These are phyloP conservation scores for Hygrophorus pudorinus DNA, from an alignment of 768 basidiomycete species.

Conservation along the genomic window DNA sequence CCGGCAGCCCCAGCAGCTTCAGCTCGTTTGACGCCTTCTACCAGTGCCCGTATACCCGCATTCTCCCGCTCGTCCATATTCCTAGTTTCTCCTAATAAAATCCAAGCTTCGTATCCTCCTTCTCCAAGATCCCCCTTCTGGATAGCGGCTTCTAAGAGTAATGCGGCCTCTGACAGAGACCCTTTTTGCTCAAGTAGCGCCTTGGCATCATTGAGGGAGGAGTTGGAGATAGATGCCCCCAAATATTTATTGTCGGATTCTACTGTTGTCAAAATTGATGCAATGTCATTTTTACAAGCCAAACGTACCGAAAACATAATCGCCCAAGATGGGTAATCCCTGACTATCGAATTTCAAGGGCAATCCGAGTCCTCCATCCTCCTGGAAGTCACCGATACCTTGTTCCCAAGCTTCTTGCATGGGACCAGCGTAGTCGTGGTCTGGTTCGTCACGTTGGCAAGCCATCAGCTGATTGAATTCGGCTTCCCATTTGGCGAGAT, in stretches of 20 bases:
- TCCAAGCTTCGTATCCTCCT: slow-evolving; percentile 86
- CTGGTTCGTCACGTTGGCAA: slow-evolving; percentile 52
- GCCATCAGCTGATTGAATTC: slow-evolving; percentile 76
- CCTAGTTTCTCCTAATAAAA: slow-evolving; percentile 80
- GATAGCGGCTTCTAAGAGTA: slow-evolving; percentile 87
- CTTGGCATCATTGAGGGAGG: slow-evolving; percentile 68
- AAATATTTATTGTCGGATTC: slow-evolving; percentile 68
- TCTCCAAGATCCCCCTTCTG: slow-evolving; percentile 72
- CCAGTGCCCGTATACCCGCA: slow-evolving; percentile 68
- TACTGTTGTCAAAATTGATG: slow-evolving; percentile 19
- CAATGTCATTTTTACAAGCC: not conserved
- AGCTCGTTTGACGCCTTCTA: slow-evolving; percentile 59
- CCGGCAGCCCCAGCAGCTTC: slow-evolving; percentile 56
- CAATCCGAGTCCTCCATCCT: slow-evolving; percentile 19
- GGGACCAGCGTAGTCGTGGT: slow-evolving; percentile 47
- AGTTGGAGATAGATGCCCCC: slow-evolving; percentile 34
- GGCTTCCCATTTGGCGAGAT: slow-evolving; percentile 73
- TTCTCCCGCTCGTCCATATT: slow-evolving; percentile 88
- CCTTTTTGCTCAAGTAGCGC: slow-evolving; percentile 69
- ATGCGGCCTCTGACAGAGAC: slow-evolving; percentile 76
- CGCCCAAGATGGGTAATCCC: slow-evolving; percentile 64
- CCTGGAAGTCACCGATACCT: slow-evolving; percentile 35
- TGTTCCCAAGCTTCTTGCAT: slow-evolving; percentile 62
- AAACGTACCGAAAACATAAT: slow-evolving; percentile 69
- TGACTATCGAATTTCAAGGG: slow-evolving; percentile 51